Evolutionary conservation across 116 monocot genomes (phyloP).

Genomic region (Trichopus zeylanicus): DNA sequence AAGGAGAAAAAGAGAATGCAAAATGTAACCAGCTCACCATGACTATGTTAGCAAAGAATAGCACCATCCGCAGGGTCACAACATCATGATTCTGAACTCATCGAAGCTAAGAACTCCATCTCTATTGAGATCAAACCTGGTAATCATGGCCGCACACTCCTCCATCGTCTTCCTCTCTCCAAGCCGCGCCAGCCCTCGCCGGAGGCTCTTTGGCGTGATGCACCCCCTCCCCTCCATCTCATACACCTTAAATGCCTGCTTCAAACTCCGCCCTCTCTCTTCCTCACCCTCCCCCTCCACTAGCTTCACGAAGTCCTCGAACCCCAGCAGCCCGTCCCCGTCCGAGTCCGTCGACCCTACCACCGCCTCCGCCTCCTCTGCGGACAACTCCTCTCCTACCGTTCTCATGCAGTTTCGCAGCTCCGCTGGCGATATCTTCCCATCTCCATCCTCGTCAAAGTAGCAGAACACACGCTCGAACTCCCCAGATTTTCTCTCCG

Average conservation of each 20-base stretch:
- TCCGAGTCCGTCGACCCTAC: background rate
- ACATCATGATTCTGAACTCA: slow-evolving; percentile 24
- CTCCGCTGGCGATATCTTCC: slow-evolving; percentile 24
- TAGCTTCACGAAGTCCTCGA: slow-evolving; percentile 2
- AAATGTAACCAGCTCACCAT: too few species aligned
- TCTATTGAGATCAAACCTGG: slow-evolving; percentile 4
- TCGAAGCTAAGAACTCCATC: slow-evolving; percentile 47
- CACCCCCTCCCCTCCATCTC: slow-evolving; percentile 10
- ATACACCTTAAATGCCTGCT: slow-evolving; percentile 6
- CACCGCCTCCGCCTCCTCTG: slow-evolving; percentile 13
- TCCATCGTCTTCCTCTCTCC: background rate
- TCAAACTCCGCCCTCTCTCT: background rate
- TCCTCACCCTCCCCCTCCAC: background rate
- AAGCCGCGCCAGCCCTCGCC: background rate
- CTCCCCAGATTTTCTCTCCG: too few species aligned
- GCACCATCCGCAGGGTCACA: too few species aligned
- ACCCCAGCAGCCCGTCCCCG: slow-evolving; percentile 2
- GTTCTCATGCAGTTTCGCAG: slow-evolving; percentile 15
- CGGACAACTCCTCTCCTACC: slow-evolving; percentile 8
- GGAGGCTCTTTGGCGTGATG: slow-evolving; percentile 5
- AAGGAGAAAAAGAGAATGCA: too few species aligned
- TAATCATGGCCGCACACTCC: background rate
- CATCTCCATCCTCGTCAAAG: slow-evolving; percentile 26
- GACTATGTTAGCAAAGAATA: too few species aligned
- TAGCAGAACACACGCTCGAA: slow-evolving; percentile 12